Evolutionary conservation across 169 alveolate species (phyloP), one percentile per base, ranked within the genome.

Genomic region (Plasmodium cynomolgi): DNA sequence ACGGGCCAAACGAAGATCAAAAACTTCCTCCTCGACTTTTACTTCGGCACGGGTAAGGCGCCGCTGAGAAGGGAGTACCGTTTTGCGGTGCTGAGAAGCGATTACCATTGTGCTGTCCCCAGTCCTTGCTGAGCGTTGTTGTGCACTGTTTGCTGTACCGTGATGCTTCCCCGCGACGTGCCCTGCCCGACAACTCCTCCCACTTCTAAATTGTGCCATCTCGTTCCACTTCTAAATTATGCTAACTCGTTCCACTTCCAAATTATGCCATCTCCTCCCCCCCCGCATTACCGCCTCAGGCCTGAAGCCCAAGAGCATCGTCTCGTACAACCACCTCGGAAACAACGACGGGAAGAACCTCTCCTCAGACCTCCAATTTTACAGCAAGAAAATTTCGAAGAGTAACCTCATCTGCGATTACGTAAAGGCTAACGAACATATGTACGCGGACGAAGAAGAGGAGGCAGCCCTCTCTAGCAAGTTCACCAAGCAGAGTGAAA

Each of bases 261-360:
- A 6, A 11, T 6, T 44, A 15, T 23, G 8, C 58, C 7, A 33
- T 2, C 1, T 62, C 58, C 26, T 17, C 34, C n/a, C 33, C 58
- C 44, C 20, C 31, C 44, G n/a, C n/a, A n/a, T 6, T 15, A 29
- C 97, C 0, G 84, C 93, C 44, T 97, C 98, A 74, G 99, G 99
- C 33, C 90, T 98, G 82, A 97, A 97, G 96, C 97, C 98, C 68
- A 80, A 95, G 68, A 96, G 98, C 39, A 96, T 98, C 83, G 98
- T 98, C 56, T 95, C 98, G 84, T 98, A 98, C 94, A 98, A 98
- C 84, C 99, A 97, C 93, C 95, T 98, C 56, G 99, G 99, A 56
- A 98, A 98, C 96, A 98, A 98, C 95, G 99, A 98, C 92, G 99
- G 99, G 54, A 96, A 96, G 91, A 98, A 97, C 93, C 95, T 98